phyloP scores from a whole-genome alignment of 495 filamentous ascomycete species.

The Penicillium egyptiacum region DNA sequence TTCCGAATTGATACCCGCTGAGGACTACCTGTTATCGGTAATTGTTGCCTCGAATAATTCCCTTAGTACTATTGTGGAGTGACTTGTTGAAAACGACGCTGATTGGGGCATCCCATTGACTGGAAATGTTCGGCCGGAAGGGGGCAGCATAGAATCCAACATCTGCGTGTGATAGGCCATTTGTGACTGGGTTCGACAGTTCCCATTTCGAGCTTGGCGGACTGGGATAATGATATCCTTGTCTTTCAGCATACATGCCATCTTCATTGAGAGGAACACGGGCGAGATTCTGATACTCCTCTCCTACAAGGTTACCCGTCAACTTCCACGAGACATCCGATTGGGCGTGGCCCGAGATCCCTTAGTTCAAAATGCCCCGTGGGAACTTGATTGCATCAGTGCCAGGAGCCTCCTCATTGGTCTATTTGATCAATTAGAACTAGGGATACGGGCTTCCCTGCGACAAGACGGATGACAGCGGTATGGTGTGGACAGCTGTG shows the following conservation, averaged over 20 bases:
- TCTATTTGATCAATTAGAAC: constrained; percentile 69
- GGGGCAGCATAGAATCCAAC: constrained; percentile 57
- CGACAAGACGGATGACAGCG: constrained; percentile 36
- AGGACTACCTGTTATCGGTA: constrained; percentile 61
- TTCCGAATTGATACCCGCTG: constrained; percentile 71
- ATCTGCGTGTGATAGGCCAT: constrained; percentile 51
- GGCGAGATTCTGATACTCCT: constrained; percentile 62
- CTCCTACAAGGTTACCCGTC: constrained; percentile 73
- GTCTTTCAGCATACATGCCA: constrained; percentile 66
- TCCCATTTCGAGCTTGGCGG: constrained; percentile 49
- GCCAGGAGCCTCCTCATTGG: constrained; percentile 55
- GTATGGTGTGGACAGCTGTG: constrained; percentile 12
- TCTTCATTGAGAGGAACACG: constrained; percentile 79
- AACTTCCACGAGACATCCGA: constrained; percentile 62
- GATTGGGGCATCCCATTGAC: constrained; percentile 57
- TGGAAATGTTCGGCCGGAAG: constrained; percentile 54
- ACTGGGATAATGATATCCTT: constrained; percentile 62
- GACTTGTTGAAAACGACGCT: constrained; percentile 51
- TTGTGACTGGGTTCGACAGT: constrained; percentile 33
- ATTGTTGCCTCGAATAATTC: constrained; percentile 22
- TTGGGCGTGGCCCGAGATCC: constrained; percentile 39
- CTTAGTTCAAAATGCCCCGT: constrained; percentile 61
- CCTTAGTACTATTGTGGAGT: not conserved
- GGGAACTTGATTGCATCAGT: constrained; percentile 63
- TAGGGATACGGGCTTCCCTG: constrained; percentile 57